Evolutionary conservation across 2,329 filamentous ascomycete species (phyloP), one percentile per base, ranked within the genome.

Genomic region (Aspergillus sp.): DNA sequence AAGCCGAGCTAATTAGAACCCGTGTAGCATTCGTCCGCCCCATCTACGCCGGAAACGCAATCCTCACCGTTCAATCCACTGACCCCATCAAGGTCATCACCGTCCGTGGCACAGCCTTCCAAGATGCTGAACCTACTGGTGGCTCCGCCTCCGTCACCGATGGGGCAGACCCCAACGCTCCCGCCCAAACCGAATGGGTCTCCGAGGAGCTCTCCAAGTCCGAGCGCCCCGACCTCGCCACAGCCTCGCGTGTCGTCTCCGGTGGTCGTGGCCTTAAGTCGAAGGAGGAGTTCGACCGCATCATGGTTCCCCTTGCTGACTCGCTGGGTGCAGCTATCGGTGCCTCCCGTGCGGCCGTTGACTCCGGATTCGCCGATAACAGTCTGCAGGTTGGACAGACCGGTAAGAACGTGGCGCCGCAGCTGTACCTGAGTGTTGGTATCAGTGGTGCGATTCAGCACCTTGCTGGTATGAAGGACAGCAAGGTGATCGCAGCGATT

Each of bases 381-480:
- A 96, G 91, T 76, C 81, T 99, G 67, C 95, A 99, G 79, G 93
- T 99, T 64, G 95, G 95, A 46, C 95, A 99, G 82, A 99, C 95
- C 14, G 95, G 95, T 70, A 99, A 99, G 85, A 96, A 98, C 62
- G 93, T 99, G 55, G 95, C 95, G 47, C 95, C 95, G 59, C 89
- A 99, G 76, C 81, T 99, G 60, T 99, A 99, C 74, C 84, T 99
- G 66, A 96, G 92, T 54, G 93, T 93, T 12, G 95, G 95, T 71
- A 98, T 99, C 68, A 96, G 91, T 8, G 95, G 95, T 54, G 95
- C 95, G 21, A 99, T 99, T 67, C 95, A 99, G 79, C 95, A 99
- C 82, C 78, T 99, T 77, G 95, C 95, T 33, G 95, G 95, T 73
- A 99, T 99, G 95, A 99, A 99, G 84, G 95, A 99, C 73, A 97